Base-by-base conservation (phyloP, 2,329 filamentous ascomycete genomes). In the Arthroderma sp. region DNA sequence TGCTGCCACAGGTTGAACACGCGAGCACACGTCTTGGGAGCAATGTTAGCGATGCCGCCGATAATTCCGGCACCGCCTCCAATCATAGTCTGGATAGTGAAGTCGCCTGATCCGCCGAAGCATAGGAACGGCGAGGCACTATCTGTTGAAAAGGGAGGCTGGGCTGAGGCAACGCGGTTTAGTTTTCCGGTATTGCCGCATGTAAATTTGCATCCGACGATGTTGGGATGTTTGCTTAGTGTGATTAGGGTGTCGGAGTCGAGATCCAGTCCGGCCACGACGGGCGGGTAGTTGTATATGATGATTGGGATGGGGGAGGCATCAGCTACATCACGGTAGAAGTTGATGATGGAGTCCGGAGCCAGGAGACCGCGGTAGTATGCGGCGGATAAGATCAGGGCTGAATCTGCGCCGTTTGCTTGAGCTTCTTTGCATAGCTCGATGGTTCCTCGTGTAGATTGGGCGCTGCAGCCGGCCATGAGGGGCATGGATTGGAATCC, bases 141-240 rank as follows among this genome's bases (percentile, higher is more conserved):
- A 29, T 38, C 33, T 15, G 44, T 37, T 3, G 43, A 37, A 6
- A 29, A 15, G 36, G 40, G 38, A 27, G 34, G 37, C 38, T 46
- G 45, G 4, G 48, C 48, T 33, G 48, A 44, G 15, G 47, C 50
- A 4, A 94, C 84, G 30, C 86, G 80, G 8, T 85, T 89, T 52
- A 93, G 74, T 68, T 93, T 94, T 51, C 86, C 86, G 1, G 85
- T 91, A 70, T 85, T 91, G 52, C 84, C 86, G 61, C 85, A 93
- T 36, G 86, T 94, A 71, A 94, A 93, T 64, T 94, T 94, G 45
- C 85, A 88, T 50, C 86, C 86, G 50, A 87, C 69, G 57, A 94
- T 85, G 66, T 93, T 93, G 52, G 80, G 78, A 66, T 93, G 85
- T 60, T 79, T 68, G 38, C 81, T 83, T 33, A 94, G 76, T 59